Evolutionary conservation across 495 filamentous ascomycete genomes (phyloP).

Genomic region (Hypoxylon perforatum): DNA sequence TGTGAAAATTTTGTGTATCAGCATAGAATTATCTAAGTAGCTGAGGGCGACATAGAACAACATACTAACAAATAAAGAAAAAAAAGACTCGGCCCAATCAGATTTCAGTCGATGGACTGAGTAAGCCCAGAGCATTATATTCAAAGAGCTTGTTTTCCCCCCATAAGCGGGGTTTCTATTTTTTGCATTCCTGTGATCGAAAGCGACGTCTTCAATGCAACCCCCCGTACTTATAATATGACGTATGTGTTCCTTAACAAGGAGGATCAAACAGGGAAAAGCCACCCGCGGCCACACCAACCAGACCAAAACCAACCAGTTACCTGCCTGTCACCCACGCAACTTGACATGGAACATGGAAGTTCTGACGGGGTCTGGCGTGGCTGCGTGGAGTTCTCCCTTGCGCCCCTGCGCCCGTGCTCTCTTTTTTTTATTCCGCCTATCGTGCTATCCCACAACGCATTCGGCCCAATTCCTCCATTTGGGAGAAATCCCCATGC

Average conservation of each 20-base stretch:
- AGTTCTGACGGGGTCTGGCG: no score
- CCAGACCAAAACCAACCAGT: conserved; percentile 11
- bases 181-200: conserved; percentile 28
- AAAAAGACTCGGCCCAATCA: no score
- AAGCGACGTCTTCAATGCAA: conserved; percentile 33
- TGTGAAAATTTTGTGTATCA: no score
- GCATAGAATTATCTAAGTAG: no score
- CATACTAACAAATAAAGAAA: no score
- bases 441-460: not conserved
- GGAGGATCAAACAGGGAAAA: conserved; percentile 9
- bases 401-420: not conserved
- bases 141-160: not conserved
- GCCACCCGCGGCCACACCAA: conserved; percentile 11
- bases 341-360: not conserved
- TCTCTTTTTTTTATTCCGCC: conserved; percentile 2
- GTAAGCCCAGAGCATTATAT: no score
- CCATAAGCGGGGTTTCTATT: conserved; percentile 12
- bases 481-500: not conserved
- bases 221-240: conserved; percentile 21
- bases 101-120: no score
- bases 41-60: no score
- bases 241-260: conserved; percentile 25
- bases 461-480: conserved; percentile 12
- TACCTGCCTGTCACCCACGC: conserved; percentile 9
- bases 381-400: no score